Base-by-base conservation (phyloP, 352 stramenopile species). In the Globisporangium yorkense region DNA sequence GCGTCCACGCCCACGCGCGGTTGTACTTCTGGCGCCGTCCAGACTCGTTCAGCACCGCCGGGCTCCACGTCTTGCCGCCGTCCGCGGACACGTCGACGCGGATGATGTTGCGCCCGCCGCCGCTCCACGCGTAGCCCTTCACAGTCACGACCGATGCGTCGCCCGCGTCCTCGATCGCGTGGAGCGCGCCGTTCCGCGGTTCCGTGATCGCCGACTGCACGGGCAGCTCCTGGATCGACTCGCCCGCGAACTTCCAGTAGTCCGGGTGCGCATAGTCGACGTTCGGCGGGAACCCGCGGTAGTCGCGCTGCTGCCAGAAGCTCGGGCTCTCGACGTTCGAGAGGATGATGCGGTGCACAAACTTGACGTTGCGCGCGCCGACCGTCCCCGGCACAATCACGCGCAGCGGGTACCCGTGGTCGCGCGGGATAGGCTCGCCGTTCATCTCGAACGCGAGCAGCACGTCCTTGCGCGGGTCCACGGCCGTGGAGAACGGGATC, bases 401-500 rank as follows among this genome's bases (percentile, higher is more conserved):
- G 12, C 96, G 84, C 43, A 99, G 58, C n/a, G 96, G 96, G 60
- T 81, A 97, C 27, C 96, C 96, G 67, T 99, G 96, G 65, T 98
- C 94, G 20, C 84, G 80, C 13, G 84, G 81, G 33, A 93, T 70
- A 3, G 70, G 61, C 53, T 61, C 65, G 49, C 63, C 93, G 65
- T 99, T 98, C 94, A 98, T 98, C 75, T 97, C 90, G 62, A 97
- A 98, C 8, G 92, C 92, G 37, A 99, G 62, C 54, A 99, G 70
- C 10, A 96, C 88, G 59, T 98, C 96, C 16, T 86, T 85, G 51
- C 87, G 80, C 45, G 76, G 72, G 70, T 87, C 82, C 13, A 96
- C 56, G 5, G 91, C 96, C 56, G 97, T 98, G 45, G 84, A 61
- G 55, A 94, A 76, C 13, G 82, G 86, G 51, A 96, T 96, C 39